phyloP scores from a whole-genome alignment of 73 alveolate genomes.

The Tetrahymena thermophila region DNA sequence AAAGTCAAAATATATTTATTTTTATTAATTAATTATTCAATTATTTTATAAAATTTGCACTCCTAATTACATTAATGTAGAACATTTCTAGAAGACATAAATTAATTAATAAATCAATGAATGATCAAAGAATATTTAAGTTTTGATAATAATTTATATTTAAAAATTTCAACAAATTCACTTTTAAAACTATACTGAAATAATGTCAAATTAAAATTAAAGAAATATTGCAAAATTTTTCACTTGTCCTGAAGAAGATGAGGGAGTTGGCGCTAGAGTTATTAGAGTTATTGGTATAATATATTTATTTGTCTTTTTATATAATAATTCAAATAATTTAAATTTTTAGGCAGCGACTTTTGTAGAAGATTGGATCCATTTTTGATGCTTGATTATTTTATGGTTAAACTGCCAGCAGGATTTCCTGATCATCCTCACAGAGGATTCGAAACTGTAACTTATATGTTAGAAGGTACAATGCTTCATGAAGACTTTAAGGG shows the following conservation, averaged over 20 bases:
- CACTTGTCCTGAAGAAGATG: conserved; percentile 17
- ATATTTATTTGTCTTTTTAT: background rate
- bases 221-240: background rate
- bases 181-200: background rate
- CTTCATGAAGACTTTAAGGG: conserved; percentile 61
- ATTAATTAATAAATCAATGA: too few relatives aligned
- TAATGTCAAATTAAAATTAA: background rate
- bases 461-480: conserved; percentile 70
- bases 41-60: background rate
- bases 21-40: too few relatives aligned
- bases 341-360: conserved; percentile 10
- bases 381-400: conserved; percentile 68
- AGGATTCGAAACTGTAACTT: conserved; percentile 94
- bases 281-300: conserved; percentile 36
- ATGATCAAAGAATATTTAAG: too few relatives aligned
- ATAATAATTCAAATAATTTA: background rate
- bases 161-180: background rate
- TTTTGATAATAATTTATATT: background rate
- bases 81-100: background rate
- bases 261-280: conserved; percentile 69
- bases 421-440: conserved; percentile 97
- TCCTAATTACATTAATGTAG: background rate
- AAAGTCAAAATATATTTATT: too few relatives aligned
- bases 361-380: conserved; percentile 66
- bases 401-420: conserved; percentile 81